Base-by-base conservation (phyloP, 257 asterid species). In the Capsicum chinense region DNA sequence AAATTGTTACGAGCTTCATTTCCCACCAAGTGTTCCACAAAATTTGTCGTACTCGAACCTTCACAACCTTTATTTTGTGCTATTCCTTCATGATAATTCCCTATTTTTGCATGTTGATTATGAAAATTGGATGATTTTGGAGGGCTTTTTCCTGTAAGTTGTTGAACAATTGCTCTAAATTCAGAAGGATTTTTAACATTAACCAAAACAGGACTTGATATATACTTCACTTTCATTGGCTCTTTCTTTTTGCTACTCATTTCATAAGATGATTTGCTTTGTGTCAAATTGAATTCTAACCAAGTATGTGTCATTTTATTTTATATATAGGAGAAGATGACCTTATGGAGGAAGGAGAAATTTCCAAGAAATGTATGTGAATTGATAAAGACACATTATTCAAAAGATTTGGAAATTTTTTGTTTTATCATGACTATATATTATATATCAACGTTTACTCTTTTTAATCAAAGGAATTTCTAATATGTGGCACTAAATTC, bases 141-240 rank as follows among this genome's bases (percentile, higher is more conserved):
- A 13, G 84, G 62, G 33, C 83, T 83, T 83, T 84, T 84, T 26
- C 91, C 91, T 2, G 91, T 89, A 78, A 89, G 89, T 58, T 87
- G 85, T 83, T 89, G 91, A 79, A 89, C 91, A 21, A 87, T 73
- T 2, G 87, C 44, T 82, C 89, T 85, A 54, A 89, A 89, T 83
- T 89, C 91, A 17, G 58, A 14, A 42, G 90, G 87, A 56, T 76
- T 84, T 57, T 84, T 84, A 0, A 89, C 89, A 69, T 82, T 85
- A 13, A 89, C 86, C 79, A 42, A 60, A n/a, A 87, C 84, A 9
- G 91, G 90, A 76, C 85, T 86, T 42, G 88, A 86, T 47, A 89
- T 87, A 50, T 87, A 89, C 87, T 83, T 89, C 84, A 89, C 90
- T 70, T 82, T 89, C 68, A 84, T 19, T 0, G 88, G 86, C 50